phyloP scores from a whole-genome alignment of 257 asterid genomes.

The Henckelia pumila region DNA sequence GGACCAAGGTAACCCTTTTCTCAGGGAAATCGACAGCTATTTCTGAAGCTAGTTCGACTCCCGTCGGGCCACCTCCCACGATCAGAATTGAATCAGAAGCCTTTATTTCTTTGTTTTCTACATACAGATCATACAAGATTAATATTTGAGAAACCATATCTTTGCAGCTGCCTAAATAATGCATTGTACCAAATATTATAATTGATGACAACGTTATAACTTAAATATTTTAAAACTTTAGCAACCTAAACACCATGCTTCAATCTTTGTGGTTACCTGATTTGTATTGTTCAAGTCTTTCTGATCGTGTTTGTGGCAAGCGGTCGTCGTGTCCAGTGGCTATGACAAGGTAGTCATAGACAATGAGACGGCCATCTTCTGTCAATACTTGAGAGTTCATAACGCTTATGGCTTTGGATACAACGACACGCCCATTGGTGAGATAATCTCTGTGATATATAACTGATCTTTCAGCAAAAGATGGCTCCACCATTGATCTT shows the following conservation, averaged over 20 bases:
- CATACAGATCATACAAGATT: constrained; percentile 12
- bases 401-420: constrained; percentile 57
- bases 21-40: constrained; percentile 67
- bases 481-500: constrained; percentile 78
- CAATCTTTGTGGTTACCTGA: constrained; percentile 36
- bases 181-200: too few species aligned
- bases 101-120: constrained; percentile 62
- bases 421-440: constrained; percentile 59
- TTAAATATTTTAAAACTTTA: too few species aligned
- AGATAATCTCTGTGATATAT: constrained; percentile 84
- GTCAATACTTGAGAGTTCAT: constrained; percentile 60
- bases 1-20: constrained; percentile 61
- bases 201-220: too few species aligned
- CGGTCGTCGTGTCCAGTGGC: constrained; percentile 77
- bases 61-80: constrained; percentile 79
- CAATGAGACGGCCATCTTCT: constrained; percentile 50
- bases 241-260: too few species aligned
- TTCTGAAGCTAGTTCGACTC: constrained; percentile 91
- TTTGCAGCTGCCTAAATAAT: not conserved
- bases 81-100: constrained; percentile 56
- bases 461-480: constrained; percentile 64
- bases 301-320: constrained; percentile 44
- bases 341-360: constrained; percentile 74
- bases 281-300: constrained; percentile 48
- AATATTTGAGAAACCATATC: not conserved